These are phyloP conservation scores for Nicotiana rustica DNA, from an alignment of 305 asterid species.

Conservation along the genomic window DNA sequence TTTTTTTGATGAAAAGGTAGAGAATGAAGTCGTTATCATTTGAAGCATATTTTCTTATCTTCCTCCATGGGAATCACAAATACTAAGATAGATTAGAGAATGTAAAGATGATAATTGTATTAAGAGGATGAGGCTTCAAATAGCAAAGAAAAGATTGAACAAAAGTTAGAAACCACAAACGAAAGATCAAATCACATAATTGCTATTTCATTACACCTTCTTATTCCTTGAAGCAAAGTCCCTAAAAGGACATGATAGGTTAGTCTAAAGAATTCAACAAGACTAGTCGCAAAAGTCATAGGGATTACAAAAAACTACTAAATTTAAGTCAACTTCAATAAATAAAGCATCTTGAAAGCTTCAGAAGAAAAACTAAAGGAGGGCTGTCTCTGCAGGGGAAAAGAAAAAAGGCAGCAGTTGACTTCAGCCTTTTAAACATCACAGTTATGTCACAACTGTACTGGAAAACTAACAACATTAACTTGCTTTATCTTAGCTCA, in stretches of 20 bases:
- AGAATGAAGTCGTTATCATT: neutral
- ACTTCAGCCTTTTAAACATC: constrained; percentile 11
- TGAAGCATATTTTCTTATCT: neutral
- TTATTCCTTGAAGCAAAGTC: neutral
- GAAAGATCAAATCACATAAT: neutral
- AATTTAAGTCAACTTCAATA: neutral
- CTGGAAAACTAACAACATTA: neutral
- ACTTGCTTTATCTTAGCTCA: neutral
- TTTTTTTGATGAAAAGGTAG: too few species aligned
- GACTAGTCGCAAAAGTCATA: neutral
- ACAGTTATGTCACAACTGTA: neutral
- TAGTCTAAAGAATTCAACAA: neutral
- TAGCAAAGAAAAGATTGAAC: neutral
- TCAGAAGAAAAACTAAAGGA: neutral
- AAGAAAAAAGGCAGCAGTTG: neutral
- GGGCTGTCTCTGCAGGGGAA: neutral
- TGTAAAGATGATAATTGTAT: neutral
- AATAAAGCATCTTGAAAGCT: constrained; percentile 15
- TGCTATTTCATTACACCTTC: neutral
- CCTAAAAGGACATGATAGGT: neutral
- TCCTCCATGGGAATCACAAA: neutral
- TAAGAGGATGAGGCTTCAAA: neutral
- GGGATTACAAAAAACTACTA: neutral
- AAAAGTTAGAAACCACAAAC: neutral
- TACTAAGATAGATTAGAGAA: neutral